phyloP scores from a whole-genome alignment of 768 basidiomycete genomes.

The Podaxis sp. region DNA sequence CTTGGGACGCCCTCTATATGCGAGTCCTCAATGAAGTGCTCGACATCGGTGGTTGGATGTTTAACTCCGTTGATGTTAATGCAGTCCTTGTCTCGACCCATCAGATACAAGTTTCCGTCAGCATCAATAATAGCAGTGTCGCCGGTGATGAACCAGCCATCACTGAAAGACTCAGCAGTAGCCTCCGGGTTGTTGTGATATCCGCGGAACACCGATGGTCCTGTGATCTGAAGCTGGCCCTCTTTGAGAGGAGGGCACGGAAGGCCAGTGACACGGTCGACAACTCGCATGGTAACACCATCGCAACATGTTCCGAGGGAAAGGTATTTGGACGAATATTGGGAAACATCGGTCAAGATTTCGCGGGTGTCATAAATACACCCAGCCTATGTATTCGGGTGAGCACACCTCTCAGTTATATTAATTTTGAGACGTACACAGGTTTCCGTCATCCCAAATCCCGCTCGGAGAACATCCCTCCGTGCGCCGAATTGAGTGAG shows the following conservation, averaged over 20 bases:
- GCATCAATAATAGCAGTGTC: constrained; percentile 7
- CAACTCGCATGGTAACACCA: constrained; percentile 6
- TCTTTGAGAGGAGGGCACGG: constrained; percentile 4
- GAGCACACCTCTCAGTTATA: neutral
- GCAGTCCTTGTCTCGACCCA: constrained; percentile 11
- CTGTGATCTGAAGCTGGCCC: constrained; percentile 8
- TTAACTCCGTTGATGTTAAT: constrained; percentile 13
- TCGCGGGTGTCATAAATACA: constrained; percentile 14
- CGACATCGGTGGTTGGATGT: constrained; percentile 7
- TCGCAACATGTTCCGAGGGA: constrained; percentile 12
- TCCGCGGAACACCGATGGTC: constrained; percentile 9
- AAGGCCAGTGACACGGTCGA: constrained; percentile 5
- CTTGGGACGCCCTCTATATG: neutral
- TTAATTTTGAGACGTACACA: neutral
- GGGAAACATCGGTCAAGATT: neutral
- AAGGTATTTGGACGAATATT: constrained; percentile 2
- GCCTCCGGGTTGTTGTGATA: constrained; percentile 8
- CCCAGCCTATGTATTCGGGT: neutral
- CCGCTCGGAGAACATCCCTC: constrained; percentile 13
- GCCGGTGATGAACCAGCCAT: constrained; percentile 10
- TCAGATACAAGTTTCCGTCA: constrained; percentile 3
- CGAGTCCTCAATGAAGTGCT: constrained; percentile 11
- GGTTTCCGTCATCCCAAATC: constrained; percentile 13
- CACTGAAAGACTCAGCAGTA: constrained; percentile 5
- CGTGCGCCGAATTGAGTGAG: neutral